A percentile compares a stretch with the other conserved stretches of the same genome.
Evolutionary conservation across 352 stramenopile species (phyloP).

Genomic region (Globisporangium echinulatum): DNA sequence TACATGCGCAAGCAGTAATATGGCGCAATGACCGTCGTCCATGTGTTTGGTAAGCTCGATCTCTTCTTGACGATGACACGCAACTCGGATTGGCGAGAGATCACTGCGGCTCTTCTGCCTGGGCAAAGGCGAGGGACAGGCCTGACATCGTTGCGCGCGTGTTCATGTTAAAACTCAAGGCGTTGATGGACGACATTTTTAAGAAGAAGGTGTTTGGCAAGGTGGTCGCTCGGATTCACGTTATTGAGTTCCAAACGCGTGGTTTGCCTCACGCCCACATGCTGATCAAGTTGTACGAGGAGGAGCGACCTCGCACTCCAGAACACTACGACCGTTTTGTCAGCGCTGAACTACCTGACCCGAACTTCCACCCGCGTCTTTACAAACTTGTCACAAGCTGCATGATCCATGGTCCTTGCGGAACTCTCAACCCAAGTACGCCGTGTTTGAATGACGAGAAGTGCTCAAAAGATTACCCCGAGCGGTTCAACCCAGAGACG

Average conservation of each 20-base stretch:
- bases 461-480: conserved; percentile 22
- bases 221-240: neutral
- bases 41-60: too few relatives aligned
- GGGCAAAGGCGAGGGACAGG: neutral
- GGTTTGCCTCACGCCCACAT: neutral
- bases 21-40: too few relatives aligned
- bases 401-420: conserved; percentile 17
- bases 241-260: neutral
- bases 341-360: conserved; percentile 9
- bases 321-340: conserved; percentile 5
- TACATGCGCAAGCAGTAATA: too few relatives aligned
- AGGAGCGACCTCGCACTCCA: neutral
- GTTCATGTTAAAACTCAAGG: neutral
- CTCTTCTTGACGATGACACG: too few relatives aligned
- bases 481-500: conserved; percentile 8
- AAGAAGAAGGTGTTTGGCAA: neutral
- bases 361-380: neutral
- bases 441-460: conserved; percentile 16
- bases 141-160: neutral
- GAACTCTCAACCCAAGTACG: neutral
- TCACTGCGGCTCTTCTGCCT: too few relatives aligned
- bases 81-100: too few relatives aligned
- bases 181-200: neutral
- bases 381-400: conserved; percentile 1
- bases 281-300: conserved; percentile 1